phyloP scores from a whole-genome alignment of 1,284 basidiomycete genomes.

The Trametes pubescens region DNA sequence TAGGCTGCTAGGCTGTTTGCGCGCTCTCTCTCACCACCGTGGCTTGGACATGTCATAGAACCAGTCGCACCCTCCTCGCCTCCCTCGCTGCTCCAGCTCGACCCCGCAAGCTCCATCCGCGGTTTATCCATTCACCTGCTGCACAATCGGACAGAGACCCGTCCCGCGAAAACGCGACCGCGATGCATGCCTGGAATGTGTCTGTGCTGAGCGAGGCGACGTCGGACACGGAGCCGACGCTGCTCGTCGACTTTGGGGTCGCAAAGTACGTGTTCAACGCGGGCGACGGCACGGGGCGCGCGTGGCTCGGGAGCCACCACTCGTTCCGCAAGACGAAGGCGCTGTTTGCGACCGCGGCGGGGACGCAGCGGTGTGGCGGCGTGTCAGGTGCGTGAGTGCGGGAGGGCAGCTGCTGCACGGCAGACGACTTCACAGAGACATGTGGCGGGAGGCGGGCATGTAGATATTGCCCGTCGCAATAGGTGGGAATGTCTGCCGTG shows the following conservation, averaged over 20 bases:
- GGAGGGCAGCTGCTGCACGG: too few species aligned
- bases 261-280: slow-evolving; percentile 89
- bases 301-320: slow-evolving; percentile 72
- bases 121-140: not conserved
- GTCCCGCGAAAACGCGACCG: not conserved
- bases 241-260: slow-evolving; percentile 79
- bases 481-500: too few species aligned
- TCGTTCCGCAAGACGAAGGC: slow-evolving; percentile 72
- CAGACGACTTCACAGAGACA: too few species aligned
- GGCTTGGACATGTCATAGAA: slow-evolving; percentile 32
- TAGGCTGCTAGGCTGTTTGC: too few species aligned
- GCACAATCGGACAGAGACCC: not conserved
- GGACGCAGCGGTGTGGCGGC: slow-evolving; percentile 69
- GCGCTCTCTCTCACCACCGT: slow-evolving; percentile 11
- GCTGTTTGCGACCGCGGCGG: slow-evolving; percentile 78
- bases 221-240: slow-evolving; percentile 81
- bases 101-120: not conserved
- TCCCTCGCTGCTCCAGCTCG: not conserved
- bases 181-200: slow-evolving; percentile 64
- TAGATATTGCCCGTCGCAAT: too few species aligned
- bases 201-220: slow-evolving; percentile 63
- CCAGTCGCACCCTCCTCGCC: slow-evolving; percentile 9
- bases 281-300: slow-evolving; percentile 81
- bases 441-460: too few species aligned
- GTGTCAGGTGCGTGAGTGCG: slow-evolving; percentile 64